Evolutionary conservation across 805 yeast genomes (phyloP), one percentile per base, ranked within the genome.

Genomic region (Kodamaea kakaduensis): DNA sequence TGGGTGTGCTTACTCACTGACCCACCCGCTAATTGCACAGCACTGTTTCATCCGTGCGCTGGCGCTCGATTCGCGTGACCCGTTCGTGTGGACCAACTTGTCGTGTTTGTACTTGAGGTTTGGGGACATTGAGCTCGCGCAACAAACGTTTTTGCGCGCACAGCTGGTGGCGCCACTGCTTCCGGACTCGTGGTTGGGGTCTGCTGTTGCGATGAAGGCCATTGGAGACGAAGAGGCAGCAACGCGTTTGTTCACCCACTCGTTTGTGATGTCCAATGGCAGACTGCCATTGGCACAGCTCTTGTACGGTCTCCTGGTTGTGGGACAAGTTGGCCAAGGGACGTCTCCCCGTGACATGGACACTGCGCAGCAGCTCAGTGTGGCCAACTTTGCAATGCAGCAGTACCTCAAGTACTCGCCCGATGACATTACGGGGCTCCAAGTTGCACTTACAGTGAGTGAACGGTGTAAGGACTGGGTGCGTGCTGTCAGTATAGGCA

Each of bases 31-130:
- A 31, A 83, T 86, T 5, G 69, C 97, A 0, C 99, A 93, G 58
- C 99, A 93, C 60, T 87, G 96, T 55, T 86, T 84, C 48, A 84
- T 93, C 47, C 82, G 85, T 43, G 89, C 97, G 0, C 61, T 80
- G 2, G 69, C 84, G 0, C 58, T 88, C 25, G 81, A 84, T 31
- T 75, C 84, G 5, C 75, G 76, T 35, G 84, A 84, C 37, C 74
- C 81, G 3, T 61, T 62, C 12, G 72, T 80, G 4, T 93, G 97
- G 96, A 71, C 80, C 10, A 85, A 86, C 47, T 62, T 93, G 39
- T 96, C 95, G 0, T 73, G 84, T 5, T 63, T 93, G 22, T 89
- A 84, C 46, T 59, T 90, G 39, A 67, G 74, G 19, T 68, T 72
- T 37, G 78, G 78, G 3, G 97, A 90, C 53, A 46, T 67, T 6